Base-by-base conservation (phyloP, 306 rosid species). In the Herpetospermum pedunculosum region DNA sequence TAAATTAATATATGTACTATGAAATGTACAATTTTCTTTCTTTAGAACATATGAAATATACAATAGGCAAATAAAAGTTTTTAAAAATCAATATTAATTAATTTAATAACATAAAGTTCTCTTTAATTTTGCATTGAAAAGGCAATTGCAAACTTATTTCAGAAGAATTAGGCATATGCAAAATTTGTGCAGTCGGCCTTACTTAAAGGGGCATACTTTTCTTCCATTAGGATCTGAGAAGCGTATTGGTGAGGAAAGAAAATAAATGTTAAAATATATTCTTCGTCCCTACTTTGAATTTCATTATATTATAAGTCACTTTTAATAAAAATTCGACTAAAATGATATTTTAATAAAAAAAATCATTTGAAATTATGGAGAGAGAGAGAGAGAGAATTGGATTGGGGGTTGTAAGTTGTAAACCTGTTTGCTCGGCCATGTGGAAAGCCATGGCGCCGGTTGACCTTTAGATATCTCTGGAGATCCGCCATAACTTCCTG, bases 401-500 rank as follows among this genome's bases (percentile, higher is more conserved):
- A 3, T 18, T 11, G 28, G 46, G 13, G 41, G 1, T 29, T 30
- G 44, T 0, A 34, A 62, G 8, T 35, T 64, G 49, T 13, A 44
- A 44, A 68, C 73, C 54, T 68, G 53, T 44, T 25, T 43, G 37
- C 3, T 69, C 44, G 73, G 55, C 73, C 73, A 69, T 26, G 38
- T 69, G 73, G 25, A 14, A 25, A 69, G 13, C 73, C 73, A 69
- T 69, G 73, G 26, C 23, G 25, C 25, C 35, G 55, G 34, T 69
- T 69, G 73, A 69, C 55, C 35, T 69, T 44, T 44, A 23, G 40
- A 26, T 23, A 69, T 69, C 55, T 69, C 73, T 6, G 55, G 40
- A 43, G 73, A 69, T 69, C 73, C 73, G 40, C 73, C 73, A 69
- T 43, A 43, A 69, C 38, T 68, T 68, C 38, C 73, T 23, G 73